phyloP scores from a whole-genome alignment of 805 yeast genomes.

The Kregervanrija pseudodelftensis region DNA sequence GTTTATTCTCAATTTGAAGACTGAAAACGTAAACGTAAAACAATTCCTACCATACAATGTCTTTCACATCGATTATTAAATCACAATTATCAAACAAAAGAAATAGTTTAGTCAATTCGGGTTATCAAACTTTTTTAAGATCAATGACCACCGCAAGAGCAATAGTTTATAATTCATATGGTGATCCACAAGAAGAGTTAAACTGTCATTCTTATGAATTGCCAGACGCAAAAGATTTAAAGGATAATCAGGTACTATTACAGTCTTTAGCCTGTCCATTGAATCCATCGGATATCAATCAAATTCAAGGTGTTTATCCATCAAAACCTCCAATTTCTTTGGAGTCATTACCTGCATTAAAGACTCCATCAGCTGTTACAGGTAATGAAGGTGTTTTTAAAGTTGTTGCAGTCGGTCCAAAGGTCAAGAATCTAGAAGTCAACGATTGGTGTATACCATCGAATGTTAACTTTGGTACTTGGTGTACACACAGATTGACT shows the following conservation, averaged over 20 bases:
- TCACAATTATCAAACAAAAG: too few relatives aligned
- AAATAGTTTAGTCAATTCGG: not conserved
- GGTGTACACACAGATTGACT: slow-evolving; percentile 76
- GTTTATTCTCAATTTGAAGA: too few relatives aligned
- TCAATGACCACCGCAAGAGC: slow-evolving; percentile 40
- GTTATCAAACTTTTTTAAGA: slow-evolving; percentile 2
- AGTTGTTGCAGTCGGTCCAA: slow-evolving; percentile 63
- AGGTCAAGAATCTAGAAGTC: slow-evolving; percentile 36
- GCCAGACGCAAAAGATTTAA: slow-evolving; percentile 26
- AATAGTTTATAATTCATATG: slow-evolving; percentile 60
- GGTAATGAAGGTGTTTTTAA: slow-evolving; percentile 94
- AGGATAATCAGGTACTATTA: slow-evolving; percentile 48
- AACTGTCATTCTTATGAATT: slow-evolving; percentile 45
- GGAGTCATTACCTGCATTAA: slow-evolving; percentile 41
- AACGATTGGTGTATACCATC: slow-evolving; percentile 91
- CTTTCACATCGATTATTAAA: not conserved
- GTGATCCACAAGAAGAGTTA: slow-evolving; percentile 54
- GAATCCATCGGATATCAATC: slow-evolving; percentile 87
- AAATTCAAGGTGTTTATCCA: slow-evolving; percentile 81
- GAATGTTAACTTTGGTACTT: slow-evolving; percentile 79
- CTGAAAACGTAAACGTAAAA: too few relatives aligned
- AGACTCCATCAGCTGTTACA: slow-evolving; percentile 68
- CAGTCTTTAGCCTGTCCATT: slow-evolving; percentile 75
- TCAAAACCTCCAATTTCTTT: slow-evolving; percentile 55
- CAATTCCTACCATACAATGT: not conserved